These are phyloP conservation scores for Aphanomyces cochlioides DNA, from an alignment of 352 stramenopile species.

Conservation along the genomic window DNA sequence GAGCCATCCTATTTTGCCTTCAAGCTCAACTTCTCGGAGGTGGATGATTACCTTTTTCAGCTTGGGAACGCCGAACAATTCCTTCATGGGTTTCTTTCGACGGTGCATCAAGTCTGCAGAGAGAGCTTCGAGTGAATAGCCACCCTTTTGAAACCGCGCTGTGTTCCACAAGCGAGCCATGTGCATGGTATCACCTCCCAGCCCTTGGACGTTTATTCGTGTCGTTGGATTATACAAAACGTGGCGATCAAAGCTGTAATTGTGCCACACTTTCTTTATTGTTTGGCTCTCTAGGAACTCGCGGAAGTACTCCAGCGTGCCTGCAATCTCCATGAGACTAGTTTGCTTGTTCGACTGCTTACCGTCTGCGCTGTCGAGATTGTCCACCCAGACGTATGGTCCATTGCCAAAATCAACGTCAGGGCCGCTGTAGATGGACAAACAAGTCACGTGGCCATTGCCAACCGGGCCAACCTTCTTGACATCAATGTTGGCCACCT, in stretches of 20 bases:
- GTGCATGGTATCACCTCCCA: slow-evolving; percentile 99
- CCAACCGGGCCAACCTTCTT: slow-evolving; percentile 92
- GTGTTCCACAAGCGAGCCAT: slow-evolving; percentile 95
- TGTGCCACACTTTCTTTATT: slow-evolving; percentile 97
- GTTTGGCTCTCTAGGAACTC: slow-evolving; percentile 90
- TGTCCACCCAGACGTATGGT: slow-evolving; percentile 87
- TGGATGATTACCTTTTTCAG: slow-evolving; percentile 68
- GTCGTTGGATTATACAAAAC: slow-evolving; percentile 93
- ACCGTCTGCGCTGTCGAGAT: slow-evolving; percentile 87
- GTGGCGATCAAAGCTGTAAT: slow-evolving; percentile 99
- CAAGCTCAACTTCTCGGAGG: neutral
- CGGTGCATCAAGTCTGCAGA: slow-evolving; percentile 80
- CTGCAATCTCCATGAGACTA: neutral
- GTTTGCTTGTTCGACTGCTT: slow-evolving; percentile 37
- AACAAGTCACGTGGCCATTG: slow-evolving; percentile 96
- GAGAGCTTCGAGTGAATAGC: slow-evolving; percentile 95
- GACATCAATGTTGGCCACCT: slow-evolving; percentile 97
- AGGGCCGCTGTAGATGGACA: slow-evolving; percentile 94
- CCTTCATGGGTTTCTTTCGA: slow-evolving; percentile 96
- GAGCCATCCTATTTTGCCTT: slow-evolving; percentile 72
- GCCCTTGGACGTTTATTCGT: slow-evolving; percentile 88
- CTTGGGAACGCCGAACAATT: slow-evolving; percentile 94
- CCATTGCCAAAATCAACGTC: slow-evolving; percentile 96
- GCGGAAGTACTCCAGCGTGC: slow-evolving; percentile 68
- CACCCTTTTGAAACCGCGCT: slow-evolving; percentile 70